These are phyloP conservation scores for Climacium dendroides DNA, from an alignment of 225 moss, liverwort and hornwort genomes.

Conservation along the genomic window DNA sequence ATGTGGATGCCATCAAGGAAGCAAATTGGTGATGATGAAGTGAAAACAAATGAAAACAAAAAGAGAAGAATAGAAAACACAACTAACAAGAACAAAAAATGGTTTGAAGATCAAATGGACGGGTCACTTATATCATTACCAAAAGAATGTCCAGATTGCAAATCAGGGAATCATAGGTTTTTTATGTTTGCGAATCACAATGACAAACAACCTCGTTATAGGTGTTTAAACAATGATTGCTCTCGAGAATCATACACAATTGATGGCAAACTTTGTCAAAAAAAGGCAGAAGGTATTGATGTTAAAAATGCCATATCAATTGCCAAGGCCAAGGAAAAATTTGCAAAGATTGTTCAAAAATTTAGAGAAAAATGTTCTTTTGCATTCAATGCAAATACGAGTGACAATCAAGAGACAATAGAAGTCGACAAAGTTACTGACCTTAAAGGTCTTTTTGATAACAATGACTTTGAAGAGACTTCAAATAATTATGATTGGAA, in stretches of 20 bases:
- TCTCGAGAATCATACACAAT: fast-evolving
- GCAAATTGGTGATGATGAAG: neutral
- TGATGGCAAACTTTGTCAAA: neutral
- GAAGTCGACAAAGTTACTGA: fast-evolving
- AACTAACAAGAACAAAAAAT: fast-evolving
- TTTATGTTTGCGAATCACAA: neutral
- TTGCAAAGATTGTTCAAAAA: neutral
- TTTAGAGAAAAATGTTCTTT: neutral
- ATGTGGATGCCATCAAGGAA: neutral
- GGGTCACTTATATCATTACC: neutral
- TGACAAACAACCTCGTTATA: neutral
- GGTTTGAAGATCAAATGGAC: neutral
- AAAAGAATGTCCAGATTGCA: neutral
- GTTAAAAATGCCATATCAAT: neutral
- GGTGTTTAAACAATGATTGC: neutral
- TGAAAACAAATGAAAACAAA: neutral
- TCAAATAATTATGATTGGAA: too few species aligned
- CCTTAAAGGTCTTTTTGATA: too few species aligned
- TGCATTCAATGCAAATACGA: too few species aligned
- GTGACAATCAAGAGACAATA: neutral
- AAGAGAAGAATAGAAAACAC: neutral
- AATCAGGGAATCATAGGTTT: neutral
- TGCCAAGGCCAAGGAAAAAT: neutral
- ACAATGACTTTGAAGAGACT: neutral
- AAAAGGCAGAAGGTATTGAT: neutral